phyloP scores from a whole-genome alignment of 2,329 filamentous ascomycete species.

The Fusarium haematococcum region DNA sequence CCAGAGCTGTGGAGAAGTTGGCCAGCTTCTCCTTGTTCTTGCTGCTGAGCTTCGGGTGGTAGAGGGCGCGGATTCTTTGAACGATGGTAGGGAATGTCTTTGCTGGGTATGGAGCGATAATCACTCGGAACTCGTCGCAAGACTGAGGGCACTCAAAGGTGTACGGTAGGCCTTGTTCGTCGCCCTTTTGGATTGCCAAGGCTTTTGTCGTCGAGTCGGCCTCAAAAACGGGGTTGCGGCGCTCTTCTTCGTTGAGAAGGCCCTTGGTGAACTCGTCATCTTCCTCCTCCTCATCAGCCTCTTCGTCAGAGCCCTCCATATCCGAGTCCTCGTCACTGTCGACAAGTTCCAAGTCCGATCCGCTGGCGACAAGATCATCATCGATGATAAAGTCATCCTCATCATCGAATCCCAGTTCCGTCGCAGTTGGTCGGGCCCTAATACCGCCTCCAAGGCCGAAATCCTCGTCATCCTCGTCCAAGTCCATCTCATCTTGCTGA shows the following conservation, averaged over 20 bases:
- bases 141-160: conserved; percentile 88
- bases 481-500: conserved; percentile 50
- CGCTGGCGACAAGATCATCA: conserved; percentile 86
- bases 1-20: conserved; percentile 73
- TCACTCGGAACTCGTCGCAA: conserved; percentile 78
- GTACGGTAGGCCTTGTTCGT: conserved; percentile 76
- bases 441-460: conserved; percentile 72
- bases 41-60: conserved; percentile 87
- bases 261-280: conserved; percentile 81
- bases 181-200: conserved; percentile 50
- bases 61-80: conserved; percentile 90
- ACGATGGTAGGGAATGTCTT: conserved; percentile 81
- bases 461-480: conserved; percentile 62
- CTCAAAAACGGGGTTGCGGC: conserved; percentile 64
- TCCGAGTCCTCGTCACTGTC: conserved; percentile 67
- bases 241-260: conserved; percentile 70
- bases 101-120: conserved; percentile 70
- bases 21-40: conserved; percentile 87
- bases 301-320: conserved; percentile 57
- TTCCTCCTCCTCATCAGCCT: conserved; percentile 53
- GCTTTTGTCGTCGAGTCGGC: conserved; percentile 57
- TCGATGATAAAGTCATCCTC: conserved; percentile 96
- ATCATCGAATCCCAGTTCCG: conserved; percentile 82
- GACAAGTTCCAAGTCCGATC: conserved; percentile 73
- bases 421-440: conserved; percentile 65